Percentiles rank a stretch among this genome's conserved stretches.
These are phyloP conservation scores for Ogataea pilisensis DNA, from an alignment of 805 yeast species.

Conservation along the genomic window DNA sequence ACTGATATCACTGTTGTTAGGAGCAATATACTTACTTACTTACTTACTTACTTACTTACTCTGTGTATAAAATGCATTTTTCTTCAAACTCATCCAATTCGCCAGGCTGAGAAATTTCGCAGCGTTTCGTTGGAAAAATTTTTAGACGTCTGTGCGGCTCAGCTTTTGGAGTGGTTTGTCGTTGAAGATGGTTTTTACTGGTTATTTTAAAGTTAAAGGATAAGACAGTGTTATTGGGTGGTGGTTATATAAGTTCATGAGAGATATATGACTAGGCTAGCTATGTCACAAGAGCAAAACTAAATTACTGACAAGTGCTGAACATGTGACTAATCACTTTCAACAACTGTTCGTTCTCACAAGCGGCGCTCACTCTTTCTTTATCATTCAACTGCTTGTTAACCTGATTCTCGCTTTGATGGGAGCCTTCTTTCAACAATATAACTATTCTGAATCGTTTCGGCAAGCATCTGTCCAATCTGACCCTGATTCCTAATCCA, in stretches of 20 bases:
- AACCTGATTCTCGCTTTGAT: conserved; percentile 93
- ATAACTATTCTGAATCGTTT: conserved; percentile 77
- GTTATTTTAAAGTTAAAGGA: no score
- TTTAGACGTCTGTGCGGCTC: neutral
- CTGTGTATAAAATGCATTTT: no score
- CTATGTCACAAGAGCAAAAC: no score
- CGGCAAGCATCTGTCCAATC: conserved; percentile 86
- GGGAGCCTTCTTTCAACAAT: conserved; percentile 84
- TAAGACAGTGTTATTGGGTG: no score
- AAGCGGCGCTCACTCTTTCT: conserved; percentile 97
- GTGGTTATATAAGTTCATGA: no score
- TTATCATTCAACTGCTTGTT: conserved; percentile 96
- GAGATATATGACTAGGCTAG: no score
- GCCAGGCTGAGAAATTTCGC: no score
- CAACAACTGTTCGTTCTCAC: conserved; percentile 90
- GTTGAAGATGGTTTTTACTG: no score
- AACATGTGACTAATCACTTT: conserved; percentile 93
- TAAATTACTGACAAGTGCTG: conserved; percentile 61
- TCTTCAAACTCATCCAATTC: neutral
- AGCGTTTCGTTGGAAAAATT: conserved; percentile 6
- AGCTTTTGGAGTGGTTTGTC: neutral
- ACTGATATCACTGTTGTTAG: no score
- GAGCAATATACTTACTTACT: neutral
- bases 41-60: neutral
- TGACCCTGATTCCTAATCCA: conserved; percentile 89